Evolutionary conservation across 352 stramenopile genomes (phyloP), one percentile per base, ranked within the genome.

Genomic region (Aphanomyces cochlioides): DNA sequence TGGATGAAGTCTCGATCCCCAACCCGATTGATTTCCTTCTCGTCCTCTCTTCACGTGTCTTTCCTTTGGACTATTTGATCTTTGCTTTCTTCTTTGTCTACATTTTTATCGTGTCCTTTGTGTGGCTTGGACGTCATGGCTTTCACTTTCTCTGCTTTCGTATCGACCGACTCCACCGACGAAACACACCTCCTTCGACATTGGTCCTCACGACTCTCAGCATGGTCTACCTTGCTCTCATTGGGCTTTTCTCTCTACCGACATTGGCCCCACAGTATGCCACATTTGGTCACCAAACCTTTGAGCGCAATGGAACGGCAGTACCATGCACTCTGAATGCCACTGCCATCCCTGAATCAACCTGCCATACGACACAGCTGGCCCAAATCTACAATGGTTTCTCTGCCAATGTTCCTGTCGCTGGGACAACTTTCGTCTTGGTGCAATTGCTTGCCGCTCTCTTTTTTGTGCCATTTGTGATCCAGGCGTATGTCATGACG

Each of bases 241-340:
- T 93, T 21, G 83, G 82, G 13, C 82, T 95, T 37, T 94, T 95
- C 64, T 86, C 81, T 43, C 72, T 90, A 57, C 85, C 92, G 39
- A 92, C 87, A 17, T 71, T 95, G 45, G 85, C 87, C 10, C 87
- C 87, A 36, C 87, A 95, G 68, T 95, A 95, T 72, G 78, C 86
- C 17, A 93, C 86, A 1, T 95, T 95, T 56, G 87, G 87, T 7
- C 84, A 93, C 63, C 87, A 95, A 70, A 79, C 74, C 70, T 95
- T 84, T 67, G 75, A 66, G 6, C 77, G 90, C 48, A 85, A 76
- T 0, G 79, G 79, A 5, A 67, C 73, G 34, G 77, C 88, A 28
- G 50, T 78, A 43, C 81, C 77, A 4, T 95, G 87, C 67, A 92
- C 86, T 57, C 73, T 95, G 19, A 68, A 82, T 45, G 84, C 28